A percentile compares a stretch with the other conserved stretches of the same genome.
Evolutionary conservation across 768 basidiomycete species (phyloP).

Genomic region (Podaxis sp.): DNA sequence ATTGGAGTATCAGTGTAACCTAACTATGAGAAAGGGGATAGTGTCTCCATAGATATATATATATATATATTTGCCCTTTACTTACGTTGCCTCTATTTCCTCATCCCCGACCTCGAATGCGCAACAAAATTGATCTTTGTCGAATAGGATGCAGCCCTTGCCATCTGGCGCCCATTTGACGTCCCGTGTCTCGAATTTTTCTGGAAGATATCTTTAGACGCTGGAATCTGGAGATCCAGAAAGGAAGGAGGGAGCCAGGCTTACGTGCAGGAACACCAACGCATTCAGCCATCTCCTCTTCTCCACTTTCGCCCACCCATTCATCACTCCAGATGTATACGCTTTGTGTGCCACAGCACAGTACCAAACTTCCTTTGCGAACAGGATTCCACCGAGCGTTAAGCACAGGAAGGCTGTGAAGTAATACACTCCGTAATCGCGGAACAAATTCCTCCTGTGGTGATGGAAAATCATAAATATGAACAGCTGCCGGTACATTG

Average conservation of each 20-base stretch:
- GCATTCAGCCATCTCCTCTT: slow-evolving; percentile 83
- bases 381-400: slow-evolving; percentile 81
- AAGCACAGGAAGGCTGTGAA: slow-evolving; percentile 60
- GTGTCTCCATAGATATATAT: background rate
- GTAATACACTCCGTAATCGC: slow-evolving; percentile 57
- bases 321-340: slow-evolving; percentile 83
- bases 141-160: slow-evolving; percentile 69
- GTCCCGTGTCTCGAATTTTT: slow-evolving; percentile 67
- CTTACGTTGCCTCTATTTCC: slow-evolving; percentile 3
- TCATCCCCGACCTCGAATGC: slow-evolving; percentile 72
- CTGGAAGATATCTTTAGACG: slow-evolving; percentile 27
- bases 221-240: background rate
- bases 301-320: slow-evolving; percentile 56
- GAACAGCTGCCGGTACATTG: slow-evolving; percentile 54
- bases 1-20: background rate
- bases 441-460: slow-evolving; percentile 55
- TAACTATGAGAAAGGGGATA: background rate
- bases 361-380: slow-evolving; percentile 63
- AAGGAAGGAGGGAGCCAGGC: slow-evolving; percentile 25
- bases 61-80: background rate
- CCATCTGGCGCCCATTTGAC: slow-evolving; percentile 85
- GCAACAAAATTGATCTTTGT: slow-evolving; percentile 80
- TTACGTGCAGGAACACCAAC: slow-evolving; percentile 83
- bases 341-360: slow-evolving; percentile 65
- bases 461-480: slow-evolving; percentile 71